Percentiles rank a stretch among this genome's conserved stretches.
phyloP scores from a whole-genome alignment of 495 filamentous ascomycete genomes.

The Lasiosphaeriaceae sp. region DNA sequence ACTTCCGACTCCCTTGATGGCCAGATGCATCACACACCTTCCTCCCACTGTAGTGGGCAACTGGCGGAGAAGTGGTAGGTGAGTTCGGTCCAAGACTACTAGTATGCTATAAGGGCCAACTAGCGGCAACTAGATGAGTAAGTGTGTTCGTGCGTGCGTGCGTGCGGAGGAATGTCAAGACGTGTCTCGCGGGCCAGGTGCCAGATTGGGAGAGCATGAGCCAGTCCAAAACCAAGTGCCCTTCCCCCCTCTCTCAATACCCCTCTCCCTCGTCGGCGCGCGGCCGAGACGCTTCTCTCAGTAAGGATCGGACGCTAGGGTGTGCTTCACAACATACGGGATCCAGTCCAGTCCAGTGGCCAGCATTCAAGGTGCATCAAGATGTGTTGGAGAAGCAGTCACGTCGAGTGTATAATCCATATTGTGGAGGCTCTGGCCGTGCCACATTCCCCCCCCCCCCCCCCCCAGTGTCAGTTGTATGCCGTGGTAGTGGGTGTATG shows the following conservation, averaged over 20 bases:
- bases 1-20: background rate
- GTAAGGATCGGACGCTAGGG: conserved; percentile 8
- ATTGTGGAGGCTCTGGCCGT: conserved; percentile 28
- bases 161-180: background rate
- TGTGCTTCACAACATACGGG: conserved; percentile 6
- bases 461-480: too few species aligned
- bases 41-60: background rate
- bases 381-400: background rate
- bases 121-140: too few species aligned
- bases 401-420: background rate
- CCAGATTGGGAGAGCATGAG: conserved; percentile 11
- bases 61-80: background rate
- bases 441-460: conserved; percentile 11
- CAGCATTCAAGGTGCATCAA: conserved; percentile 1
- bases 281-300: conserved; percentile 8
- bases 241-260: too few species aligned
- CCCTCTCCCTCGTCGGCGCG: background rate
- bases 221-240: background rate
- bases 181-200: conserved; percentile 11
- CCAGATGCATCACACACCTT: conserved; percentile 6
- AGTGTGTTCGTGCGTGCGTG: background rate
- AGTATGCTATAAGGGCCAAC: background rate
- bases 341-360: background rate
- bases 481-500: conserved; percentile 15
- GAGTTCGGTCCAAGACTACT: background rate